Evolutionary conservation across 768 basidiomycete genomes (phyloP), one percentile per base, ranked within the genome.

Genomic region (Russula virescens): DNA sequence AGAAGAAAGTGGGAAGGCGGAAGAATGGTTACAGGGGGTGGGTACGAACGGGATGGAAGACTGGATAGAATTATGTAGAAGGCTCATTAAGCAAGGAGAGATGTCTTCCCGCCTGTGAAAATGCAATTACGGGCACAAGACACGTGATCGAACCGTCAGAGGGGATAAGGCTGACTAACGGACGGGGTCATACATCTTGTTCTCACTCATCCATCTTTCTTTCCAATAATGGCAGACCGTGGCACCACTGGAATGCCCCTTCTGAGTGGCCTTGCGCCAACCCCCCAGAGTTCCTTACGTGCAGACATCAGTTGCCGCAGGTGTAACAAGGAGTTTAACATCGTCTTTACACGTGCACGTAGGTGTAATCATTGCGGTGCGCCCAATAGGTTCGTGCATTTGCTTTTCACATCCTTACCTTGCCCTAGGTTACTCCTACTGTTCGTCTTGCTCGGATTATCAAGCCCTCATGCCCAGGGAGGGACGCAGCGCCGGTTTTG

Each of bases 281-380:
- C 82, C 0, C 68, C 73, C 10, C 73, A 73, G 55, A 62, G 73
- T 28, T 65, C 73, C 63, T 60, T 62, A 61, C n/a, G 74, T 56
- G 54, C 71, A 62, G 77, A 76, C 61, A 61, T 62, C 9, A 72
- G 76, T 5, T 90, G 88, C 65, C 80, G 87, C 71, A 89, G 83
- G 71, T 91, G 89, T 70, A 82, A 78, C 71, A 89, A 79, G 71
- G 88, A 90, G 69, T 90, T 90, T 71, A 84, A 80, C 68, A 71
- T 87, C 21, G 62, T 90, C 54, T 84, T 91, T 68, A 76, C 82
- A 60, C 76, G 89, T 56, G 79, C 83, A 51, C 81, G 82, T 66
- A 81, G 75, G 64, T 91, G 89, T 71, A 83, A 87, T 71, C 89
- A 91, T 68, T 91, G 89, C 70, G 88, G 89, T 88, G 70, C 46